Base-by-base conservation (phyloP, 1,284 basidiomycete species). In the Apiotrichum porosum region DNA sequence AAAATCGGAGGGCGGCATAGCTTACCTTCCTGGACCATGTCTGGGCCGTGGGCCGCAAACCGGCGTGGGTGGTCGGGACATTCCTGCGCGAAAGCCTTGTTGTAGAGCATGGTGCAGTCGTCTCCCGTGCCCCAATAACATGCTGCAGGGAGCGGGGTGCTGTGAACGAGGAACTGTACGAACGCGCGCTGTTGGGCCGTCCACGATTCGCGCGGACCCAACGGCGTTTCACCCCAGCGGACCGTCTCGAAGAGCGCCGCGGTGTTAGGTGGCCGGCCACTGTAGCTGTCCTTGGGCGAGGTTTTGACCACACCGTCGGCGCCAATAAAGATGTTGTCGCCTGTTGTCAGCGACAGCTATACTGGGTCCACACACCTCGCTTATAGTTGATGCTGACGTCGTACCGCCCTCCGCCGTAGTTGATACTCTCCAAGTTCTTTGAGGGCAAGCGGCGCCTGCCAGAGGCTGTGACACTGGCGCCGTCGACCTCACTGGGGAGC, bases 61-160 rank as follows among this genome's bases (percentile, higher is more conserved):
- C 68, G 21, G 10, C 19, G 21, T 15, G 22, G 22, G 31, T 38
- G 30, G 15, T 38, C 26, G 8, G 26, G 12, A 6, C 18, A 19
- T 4, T 6, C 19, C 30, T 40, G 28, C 66, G 65, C 58, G 35
- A 67, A 70, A 1, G 57, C 56, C 30, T 58, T 56, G 44, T 72
- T 72, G 51, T 72, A 72, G 17, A 72, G 58, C 46, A 70, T 41
- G 4, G 67, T 66, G 23, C 67, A 43, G 17, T 70, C 63, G 33
- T 54, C 45, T 18, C 68, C 66, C 65, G 62, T 67, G 66, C 68
- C 69, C 26, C 26, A 28, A 12, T 28, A n/a, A 28, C 26, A 28
- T 6, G 26, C 6, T 28, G 26, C 26, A 6, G 26, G 26, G 8
- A 6, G 12, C 8, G 8, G 26, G 26, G 26, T 28, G n/a, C n/a